Evolutionary conservation across 441 rosid genomes (phyloP).

Genomic region (Omphalea diandra): DNA sequence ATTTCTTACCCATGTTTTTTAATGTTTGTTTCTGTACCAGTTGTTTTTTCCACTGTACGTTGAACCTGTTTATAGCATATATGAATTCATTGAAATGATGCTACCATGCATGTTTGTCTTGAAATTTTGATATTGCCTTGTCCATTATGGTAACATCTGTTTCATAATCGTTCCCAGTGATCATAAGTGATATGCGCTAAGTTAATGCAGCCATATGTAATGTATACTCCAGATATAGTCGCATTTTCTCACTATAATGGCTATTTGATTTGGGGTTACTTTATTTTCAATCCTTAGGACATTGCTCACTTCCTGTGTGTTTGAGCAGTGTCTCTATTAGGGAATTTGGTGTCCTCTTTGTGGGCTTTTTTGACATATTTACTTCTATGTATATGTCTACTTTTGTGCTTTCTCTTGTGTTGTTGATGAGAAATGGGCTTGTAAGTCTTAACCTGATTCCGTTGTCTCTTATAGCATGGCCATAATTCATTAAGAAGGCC

Average conservation of each 20-base stretch:
- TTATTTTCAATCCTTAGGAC: neutral
- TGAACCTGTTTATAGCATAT: neutral
- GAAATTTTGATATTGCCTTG: neutral
- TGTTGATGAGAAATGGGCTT: neutral
- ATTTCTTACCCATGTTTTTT: slow-evolving; percentile 3
- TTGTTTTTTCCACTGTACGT: neutral
- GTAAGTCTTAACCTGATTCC: slow-evolving; percentile 1
- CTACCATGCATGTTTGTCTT: neutral
- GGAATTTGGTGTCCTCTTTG: neutral
- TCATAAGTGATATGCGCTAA: slow-evolving; percentile 1
- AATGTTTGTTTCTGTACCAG: neutral
- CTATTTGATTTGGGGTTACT: neutral
- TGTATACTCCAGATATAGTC: neutral
- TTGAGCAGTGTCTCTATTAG: neutral
- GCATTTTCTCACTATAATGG: neutral
- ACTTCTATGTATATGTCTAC: neutral
- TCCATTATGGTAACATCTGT: neutral
- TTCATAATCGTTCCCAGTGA: slow-evolving; percentile 2
- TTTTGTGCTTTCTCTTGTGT: neutral
- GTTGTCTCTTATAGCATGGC: neutral
- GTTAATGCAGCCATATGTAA: neutral
- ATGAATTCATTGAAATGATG: slow-evolving; percentile 2
- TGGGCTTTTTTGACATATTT: neutral
- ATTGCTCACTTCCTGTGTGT: neutral
- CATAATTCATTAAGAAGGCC: slow-evolving; percentile 15